These are phyloP conservation scores for Fusarium sp. DNA, from an alignment of 2,329 filamentous ascomycete genomes.

Conservation along the genomic window DNA sequence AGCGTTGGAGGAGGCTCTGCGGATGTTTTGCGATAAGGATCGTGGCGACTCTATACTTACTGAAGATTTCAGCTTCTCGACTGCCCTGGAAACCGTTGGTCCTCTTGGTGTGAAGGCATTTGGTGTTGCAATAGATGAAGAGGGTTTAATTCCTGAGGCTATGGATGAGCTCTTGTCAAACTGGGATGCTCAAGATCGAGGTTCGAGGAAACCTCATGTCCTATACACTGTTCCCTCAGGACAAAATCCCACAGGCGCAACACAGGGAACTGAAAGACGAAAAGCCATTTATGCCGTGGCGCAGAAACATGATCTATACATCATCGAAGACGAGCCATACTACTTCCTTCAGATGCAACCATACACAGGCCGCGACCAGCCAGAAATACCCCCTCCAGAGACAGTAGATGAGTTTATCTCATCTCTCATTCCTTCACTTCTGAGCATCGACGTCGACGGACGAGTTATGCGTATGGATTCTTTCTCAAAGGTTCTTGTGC, in stretches of 20 bases:
- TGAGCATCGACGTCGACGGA: constrained; percentile 87
- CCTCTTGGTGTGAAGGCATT: constrained; percentile 66
- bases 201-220: constrained; percentile 64
- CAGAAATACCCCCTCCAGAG: constrained; percentile 66
- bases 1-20: constrained; percentile 83
- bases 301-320: constrained; percentile 86
- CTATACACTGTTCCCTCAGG: constrained; percentile 77
- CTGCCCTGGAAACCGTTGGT: constrained; percentile 69
- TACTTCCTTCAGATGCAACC: constrained; percentile 92
- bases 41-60: constrained; percentile 83
- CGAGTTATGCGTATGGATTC: constrained; percentile 92
- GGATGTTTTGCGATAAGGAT: constrained; percentile 79
- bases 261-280: constrained; percentile 76
- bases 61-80: constrained; percentile 92
- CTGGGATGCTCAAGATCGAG: constrained; percentile 62
- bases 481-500: constrained; percentile 91
- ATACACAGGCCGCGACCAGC: constrained; percentile 68
- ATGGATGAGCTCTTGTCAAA: constrained; percentile 64
- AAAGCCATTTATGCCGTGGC: constrained; percentile 81
- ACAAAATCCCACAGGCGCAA: constrained; percentile 92
- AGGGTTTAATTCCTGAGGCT: constrained; percentile 64
- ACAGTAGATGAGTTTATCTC: constrained; percentile 79
- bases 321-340: constrained; percentile 94
- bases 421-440: constrained; percentile 71
- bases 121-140: constrained; percentile 64